A percentile compares a stretch with the other conserved stretches of the same genome.
Evolutionary conservation across 768 basidiomycete species (phyloP).

Genomic region (Serendipita sp.): DNA sequence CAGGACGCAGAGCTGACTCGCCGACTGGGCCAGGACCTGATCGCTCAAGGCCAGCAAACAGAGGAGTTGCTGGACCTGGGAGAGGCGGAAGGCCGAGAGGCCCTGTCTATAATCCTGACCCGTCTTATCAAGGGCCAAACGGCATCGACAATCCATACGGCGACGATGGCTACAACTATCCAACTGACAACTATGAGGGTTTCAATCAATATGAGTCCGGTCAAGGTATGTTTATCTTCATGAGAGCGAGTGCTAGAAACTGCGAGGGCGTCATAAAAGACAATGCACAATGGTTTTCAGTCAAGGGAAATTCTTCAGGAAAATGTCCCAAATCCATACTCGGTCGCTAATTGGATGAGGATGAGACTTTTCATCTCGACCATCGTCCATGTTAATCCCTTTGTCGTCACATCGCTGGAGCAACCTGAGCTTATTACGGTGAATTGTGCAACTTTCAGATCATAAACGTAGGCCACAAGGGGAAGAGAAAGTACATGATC

Average conservation of each 20-base stretch:
- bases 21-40: conserved; percentile 55
- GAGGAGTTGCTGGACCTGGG: conserved; percentile 19
- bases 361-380: not conserved
- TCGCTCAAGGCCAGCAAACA: conserved; percentile 27
- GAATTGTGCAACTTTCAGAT: conserved; percentile 3
- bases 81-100: conserved; percentile 38
- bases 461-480: conserved; percentile 19
- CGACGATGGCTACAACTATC: conserved; percentile 6
- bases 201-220: conserved; percentile 51
- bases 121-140: conserved; percentile 25
- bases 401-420: not conserved
- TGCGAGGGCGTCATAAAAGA: conserved; percentile 8
- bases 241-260: conserved; percentile 26
- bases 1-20: conserved; percentile 41
- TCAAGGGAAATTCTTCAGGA: not conserved
- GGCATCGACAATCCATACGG: conserved; percentile 1
- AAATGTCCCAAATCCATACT: too few relatives aligned
- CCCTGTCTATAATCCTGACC: conserved; percentile 48
- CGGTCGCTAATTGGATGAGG: too few relatives aligned
- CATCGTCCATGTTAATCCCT: not conserved
- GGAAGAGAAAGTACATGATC: conserved; percentile 80
- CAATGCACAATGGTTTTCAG: conserved; percentile 6
- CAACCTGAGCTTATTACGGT: conserved; percentile 1
- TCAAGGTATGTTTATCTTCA: conserved; percentile 30
- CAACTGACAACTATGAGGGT: conserved; percentile 26